Conservation (phyloP, 352 stramenopile species). For the Phytophthora nicotianae region DNA sequence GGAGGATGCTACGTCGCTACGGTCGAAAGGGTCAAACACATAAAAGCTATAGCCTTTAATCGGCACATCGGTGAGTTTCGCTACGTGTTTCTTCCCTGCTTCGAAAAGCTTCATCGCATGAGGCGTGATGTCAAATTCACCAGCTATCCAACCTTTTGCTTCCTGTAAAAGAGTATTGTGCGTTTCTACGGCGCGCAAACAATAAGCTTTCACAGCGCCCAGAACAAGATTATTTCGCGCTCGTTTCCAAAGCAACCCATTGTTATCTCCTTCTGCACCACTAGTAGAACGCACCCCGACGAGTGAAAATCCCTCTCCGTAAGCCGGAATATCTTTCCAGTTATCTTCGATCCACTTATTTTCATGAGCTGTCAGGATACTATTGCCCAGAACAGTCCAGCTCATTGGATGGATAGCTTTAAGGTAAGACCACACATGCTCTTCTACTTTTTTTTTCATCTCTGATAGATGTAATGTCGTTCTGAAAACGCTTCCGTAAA, state of each 20-base stretch:
- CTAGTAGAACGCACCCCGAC: constrained; percentile 2
- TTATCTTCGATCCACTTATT: background rate
- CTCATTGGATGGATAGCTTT: background rate
- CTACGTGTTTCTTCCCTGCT: constrained; percentile 1
- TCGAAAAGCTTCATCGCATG: background rate
- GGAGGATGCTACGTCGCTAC: background rate
- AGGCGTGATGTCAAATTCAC: background rate
- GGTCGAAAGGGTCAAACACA: background rate
- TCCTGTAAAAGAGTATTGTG: background rate
- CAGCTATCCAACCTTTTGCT: background rate
- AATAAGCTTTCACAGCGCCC: background rate
- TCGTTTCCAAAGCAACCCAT: background rate
- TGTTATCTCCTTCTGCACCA: constrained; percentile 4
- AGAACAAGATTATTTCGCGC: background rate
- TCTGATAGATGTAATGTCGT: no score
- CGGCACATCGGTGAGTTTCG: background rate
- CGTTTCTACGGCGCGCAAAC: background rate
- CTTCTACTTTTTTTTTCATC: background rate
- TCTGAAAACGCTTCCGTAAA: background rate
- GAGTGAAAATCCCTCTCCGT: background rate
- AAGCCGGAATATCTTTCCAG: background rate
- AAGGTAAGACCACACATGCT: constrained; percentile 1
- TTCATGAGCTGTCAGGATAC: background rate
- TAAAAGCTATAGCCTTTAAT: background rate
- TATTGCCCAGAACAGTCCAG: background rate